Conservation (phyloP, 345 rosid species). For the Eucalyptus polybractea region DNA sequence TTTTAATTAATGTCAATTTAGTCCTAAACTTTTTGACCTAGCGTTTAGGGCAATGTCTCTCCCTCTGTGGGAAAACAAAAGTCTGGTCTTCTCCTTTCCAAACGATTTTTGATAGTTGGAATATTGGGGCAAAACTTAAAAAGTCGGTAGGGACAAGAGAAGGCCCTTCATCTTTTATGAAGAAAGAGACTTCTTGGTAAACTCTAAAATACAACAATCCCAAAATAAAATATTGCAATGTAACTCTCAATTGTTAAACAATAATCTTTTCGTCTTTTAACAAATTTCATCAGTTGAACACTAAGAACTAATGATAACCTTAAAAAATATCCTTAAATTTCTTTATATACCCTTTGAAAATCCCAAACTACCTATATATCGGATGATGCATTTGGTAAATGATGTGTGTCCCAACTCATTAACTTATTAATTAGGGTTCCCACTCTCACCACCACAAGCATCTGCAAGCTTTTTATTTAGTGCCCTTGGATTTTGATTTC, state of each 20-base stretch:
- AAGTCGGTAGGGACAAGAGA: background rate
- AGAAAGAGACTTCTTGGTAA: background rate
- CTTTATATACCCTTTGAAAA: background rate
- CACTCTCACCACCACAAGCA: background rate
- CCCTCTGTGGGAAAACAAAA: background rate
- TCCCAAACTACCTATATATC: fast-evolving
- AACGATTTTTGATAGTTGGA: background rate
- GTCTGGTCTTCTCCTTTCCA: background rate
- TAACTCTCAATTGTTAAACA: background rate
- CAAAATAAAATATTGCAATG: background rate
- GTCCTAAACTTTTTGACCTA: background rate
- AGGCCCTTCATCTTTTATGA: background rate
- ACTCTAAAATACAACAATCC: background rate
- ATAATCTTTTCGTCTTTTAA: background rate
- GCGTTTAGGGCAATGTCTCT: background rate
- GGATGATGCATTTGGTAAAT: background rate
- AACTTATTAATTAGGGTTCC: background rate
- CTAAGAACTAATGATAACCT: background rate
- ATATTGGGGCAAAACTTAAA: background rate
- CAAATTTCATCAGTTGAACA: background rate
- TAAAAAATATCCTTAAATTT: background rate
- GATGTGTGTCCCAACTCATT: background rate
- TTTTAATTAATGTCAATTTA: too few relatives aligned
- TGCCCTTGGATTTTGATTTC: background rate
- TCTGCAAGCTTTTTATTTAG: background rate